Conservation (phyloP, 2,329 filamentous ascomycete genomes). For the Trichothecium sympodiale region DNA sequence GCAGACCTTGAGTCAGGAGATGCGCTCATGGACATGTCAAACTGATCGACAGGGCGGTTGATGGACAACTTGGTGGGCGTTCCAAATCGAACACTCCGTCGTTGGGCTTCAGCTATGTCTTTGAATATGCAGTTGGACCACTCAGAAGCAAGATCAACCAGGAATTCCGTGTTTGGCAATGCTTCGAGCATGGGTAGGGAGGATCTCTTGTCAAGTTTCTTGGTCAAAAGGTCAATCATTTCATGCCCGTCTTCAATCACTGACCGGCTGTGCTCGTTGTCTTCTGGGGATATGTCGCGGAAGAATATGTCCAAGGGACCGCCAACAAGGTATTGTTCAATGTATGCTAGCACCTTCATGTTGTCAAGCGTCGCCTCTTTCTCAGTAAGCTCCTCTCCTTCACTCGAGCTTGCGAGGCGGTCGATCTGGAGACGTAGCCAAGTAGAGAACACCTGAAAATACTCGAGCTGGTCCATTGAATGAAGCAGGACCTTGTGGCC, state of each 20-base stretch:
- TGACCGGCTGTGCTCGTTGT: slow-evolving; percentile 34
- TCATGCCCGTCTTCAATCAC: slow-evolving; percentile 28
- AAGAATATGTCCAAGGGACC: slow-evolving; percentile 58
- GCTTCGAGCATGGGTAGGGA: slow-evolving; percentile 36
- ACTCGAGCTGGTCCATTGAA: slow-evolving; percentile 63
- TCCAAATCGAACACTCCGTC: slow-evolving; percentile 57
- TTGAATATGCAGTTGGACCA: slow-evolving; percentile 53
- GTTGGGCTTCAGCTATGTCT: slow-evolving; percentile 58
- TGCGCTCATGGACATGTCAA: slow-evolving; percentile 45
- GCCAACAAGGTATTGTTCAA: slow-evolving; percentile 55
- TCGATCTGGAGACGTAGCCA: slow-evolving; percentile 84
- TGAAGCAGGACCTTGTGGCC: slow-evolving; percentile 62
- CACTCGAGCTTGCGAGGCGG: slow-evolving; percentile 52
- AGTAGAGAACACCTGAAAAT: slow-evolving; percentile 67
- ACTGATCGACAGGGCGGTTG: slow-evolving; percentile 31
- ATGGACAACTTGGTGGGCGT: slow-evolving; percentile 35
- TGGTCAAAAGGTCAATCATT: slow-evolving; percentile 36
- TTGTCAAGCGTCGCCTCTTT: slow-evolving; percentile 69
- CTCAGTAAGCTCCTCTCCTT: slow-evolving; percentile 62
- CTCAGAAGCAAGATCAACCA: slow-evolving; percentile 45
- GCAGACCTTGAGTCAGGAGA: slow-evolving; percentile 16
- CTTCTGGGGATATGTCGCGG: slow-evolving; percentile 34
- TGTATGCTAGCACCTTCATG: slow-evolving; percentile 63
- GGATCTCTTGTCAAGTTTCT: slow-evolving; percentile 33
- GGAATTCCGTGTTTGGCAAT: slow-evolving; percentile 50